Percentiles rank a stretch among this genome's conserved stretches.
Conservation (phyloP, 2,329 filamentous ascomycete species). For the Monosporascus sp. region DNA sequence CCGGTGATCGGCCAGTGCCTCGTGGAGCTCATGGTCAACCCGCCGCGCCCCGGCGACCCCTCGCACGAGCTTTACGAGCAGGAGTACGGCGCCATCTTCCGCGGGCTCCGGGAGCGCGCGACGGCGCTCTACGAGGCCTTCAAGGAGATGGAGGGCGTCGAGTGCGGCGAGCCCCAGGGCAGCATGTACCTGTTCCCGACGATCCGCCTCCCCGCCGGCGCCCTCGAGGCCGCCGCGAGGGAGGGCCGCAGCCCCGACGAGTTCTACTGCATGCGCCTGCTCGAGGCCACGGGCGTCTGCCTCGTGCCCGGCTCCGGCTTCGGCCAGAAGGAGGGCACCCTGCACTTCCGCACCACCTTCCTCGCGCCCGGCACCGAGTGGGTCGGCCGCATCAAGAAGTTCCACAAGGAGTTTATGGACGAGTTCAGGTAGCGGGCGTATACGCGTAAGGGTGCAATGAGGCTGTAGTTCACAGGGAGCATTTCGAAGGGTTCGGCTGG, state of each 20-base stretch:
- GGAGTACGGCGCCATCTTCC: conserved; percentile 80
- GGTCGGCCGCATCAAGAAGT: conserved; percentile 80
- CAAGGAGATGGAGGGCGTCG: conserved; percentile 89
- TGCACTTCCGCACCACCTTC: conserved; percentile 97
- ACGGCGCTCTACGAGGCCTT: conserved; percentile 86
- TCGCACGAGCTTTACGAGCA: conserved; percentile 77
- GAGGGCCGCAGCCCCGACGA: conserved; percentile 78
- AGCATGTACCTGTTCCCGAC: conserved; percentile 99
- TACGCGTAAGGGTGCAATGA: not conserved
- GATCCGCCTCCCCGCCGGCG: conserved; percentile 74
- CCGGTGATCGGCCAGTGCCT: conserved; percentile 95
- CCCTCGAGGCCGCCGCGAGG: conserved; percentile 66
- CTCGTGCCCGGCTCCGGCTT: conserved; percentile 91
- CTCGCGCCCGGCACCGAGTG: conserved; percentile 93
- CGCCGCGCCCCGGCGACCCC: conserved; percentile 75
- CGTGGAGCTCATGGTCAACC: conserved; percentile 97
- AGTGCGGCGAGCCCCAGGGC: conserved; percentile 84
- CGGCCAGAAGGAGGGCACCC: conserved; percentile 83
- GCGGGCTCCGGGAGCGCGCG: conserved; percentile 74
- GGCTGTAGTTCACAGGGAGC: not conserved
- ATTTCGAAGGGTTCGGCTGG: no score
- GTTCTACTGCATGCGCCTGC: conserved; percentile 86
- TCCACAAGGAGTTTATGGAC: conserved; percentile 87
- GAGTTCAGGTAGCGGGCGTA: conserved; percentile 54
- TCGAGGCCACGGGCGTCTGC: conserved; percentile 92